phyloP scores from a whole-genome alignment of 2,329 filamentous ascomycete genomes.

The Colletotrichum falcatum region DNA sequence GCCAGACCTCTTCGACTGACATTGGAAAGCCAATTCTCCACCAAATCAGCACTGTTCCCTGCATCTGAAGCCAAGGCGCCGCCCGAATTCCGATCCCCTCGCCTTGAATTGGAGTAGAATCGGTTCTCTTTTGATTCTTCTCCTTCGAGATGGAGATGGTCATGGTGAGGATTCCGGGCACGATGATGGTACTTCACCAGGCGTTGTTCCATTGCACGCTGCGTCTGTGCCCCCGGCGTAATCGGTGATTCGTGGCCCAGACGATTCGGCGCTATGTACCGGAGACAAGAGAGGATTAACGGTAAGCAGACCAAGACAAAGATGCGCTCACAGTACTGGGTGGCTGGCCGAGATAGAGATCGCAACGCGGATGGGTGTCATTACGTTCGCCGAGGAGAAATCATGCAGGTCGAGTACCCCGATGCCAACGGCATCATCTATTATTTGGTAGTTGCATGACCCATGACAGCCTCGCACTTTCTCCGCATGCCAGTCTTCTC shows the following conservation, averaged over 20 bases:
- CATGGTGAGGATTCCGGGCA: neutral
- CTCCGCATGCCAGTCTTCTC: neutral
- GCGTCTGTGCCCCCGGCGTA: neutral
- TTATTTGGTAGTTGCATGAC: no score
- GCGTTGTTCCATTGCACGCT: slow-evolving; percentile 11
- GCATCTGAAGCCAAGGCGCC: neutral
- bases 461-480: neutral
- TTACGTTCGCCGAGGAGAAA: neutral
- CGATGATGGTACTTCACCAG: neutral
- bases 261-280: neutral
- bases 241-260: no score
- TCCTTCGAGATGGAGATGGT: neutral
- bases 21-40: slow-evolving; percentile 32
- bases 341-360: neutral
- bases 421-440: neutral
- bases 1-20: slow-evolving; percentile 13
- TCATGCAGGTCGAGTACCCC: neutral
- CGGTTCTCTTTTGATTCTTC: no score
- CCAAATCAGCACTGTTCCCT: neutral
- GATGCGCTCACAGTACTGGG: neutral
- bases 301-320: neutral
- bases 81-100: neutral
- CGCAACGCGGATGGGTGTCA: neutral
- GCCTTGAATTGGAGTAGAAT: neutral
- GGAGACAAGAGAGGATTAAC: no score